These are phyloP conservation scores for Apiospora phragmitis DNA, from an alignment of 2,329 filamentous ascomycete species.

Conservation along the genomic window DNA sequence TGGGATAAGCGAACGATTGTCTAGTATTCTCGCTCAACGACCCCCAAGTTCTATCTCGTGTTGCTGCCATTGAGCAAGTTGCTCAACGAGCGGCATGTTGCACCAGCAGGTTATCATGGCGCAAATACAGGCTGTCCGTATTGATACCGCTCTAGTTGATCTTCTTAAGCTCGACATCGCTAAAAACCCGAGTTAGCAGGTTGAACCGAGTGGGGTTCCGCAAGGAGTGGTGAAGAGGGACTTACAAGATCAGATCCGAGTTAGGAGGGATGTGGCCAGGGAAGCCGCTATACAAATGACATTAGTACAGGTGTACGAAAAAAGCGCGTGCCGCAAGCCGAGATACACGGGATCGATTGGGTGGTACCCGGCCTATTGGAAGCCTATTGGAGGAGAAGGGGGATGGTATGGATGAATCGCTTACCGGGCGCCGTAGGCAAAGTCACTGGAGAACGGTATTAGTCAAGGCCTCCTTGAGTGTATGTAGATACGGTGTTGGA, in stretches of 20 bases:
- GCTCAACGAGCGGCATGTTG: neutral
- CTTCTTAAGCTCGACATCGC: slow-evolving; percentile 11
- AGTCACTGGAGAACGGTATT: slow-evolving; percentile 25
- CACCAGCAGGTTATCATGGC: neutral
- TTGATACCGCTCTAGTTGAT: neutral
- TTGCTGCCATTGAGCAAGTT: neutral
- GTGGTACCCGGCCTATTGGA: neutral
- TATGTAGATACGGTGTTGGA: neutral
- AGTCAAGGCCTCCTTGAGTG: neutral
- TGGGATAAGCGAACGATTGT: neutral
- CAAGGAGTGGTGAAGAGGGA: neutral
- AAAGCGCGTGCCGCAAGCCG: neutral
- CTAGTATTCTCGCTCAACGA: neutral
- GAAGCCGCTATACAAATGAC: slow-evolving; percentile 22
- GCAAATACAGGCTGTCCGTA: neutral
- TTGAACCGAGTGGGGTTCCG: neutral
- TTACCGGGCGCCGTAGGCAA: slow-evolving; percentile 34
- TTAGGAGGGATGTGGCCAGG: slow-evolving; percentile 31
- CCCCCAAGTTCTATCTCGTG: neutral
- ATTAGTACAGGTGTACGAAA: neutral
- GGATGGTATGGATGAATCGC: slow-evolving; percentile 6
- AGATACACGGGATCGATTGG: neutral
- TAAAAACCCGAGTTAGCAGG: neutral
- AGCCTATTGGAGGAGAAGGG: neutral
- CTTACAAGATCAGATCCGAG: slow-evolving; percentile 33